Percentiles rank a stretch among this genome's conserved stretches.
These are phyloP conservation scores for Aspergillus heteromorphus DNA, from an alignment of 495 filamentous ascomycete genomes.

Conservation along the genomic window DNA sequence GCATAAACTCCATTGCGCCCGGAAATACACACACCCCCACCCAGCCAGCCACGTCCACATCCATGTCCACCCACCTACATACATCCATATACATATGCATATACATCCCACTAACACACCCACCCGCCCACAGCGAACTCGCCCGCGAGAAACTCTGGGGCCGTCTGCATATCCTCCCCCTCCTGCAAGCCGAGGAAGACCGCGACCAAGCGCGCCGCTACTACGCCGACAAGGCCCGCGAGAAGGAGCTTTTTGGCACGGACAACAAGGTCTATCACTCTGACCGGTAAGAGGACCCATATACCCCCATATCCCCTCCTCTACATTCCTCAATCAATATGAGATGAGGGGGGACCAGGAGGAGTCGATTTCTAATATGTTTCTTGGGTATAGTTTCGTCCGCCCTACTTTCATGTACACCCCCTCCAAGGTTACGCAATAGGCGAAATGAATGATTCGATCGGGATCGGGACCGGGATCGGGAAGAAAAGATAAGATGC, in stretches of 20 bases:
- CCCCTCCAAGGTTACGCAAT: constrained; percentile 37
- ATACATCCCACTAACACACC: too few relatives aligned
- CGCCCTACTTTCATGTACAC: constrained; percentile 44
- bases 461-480: too few relatives aligned
- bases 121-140: constrained; percentile 73
- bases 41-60: too few relatives aligned
- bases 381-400: constrained; percentile 29
- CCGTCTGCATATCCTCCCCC: constrained; percentile 83
- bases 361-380: too few relatives aligned
- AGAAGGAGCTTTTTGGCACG: constrained; percentile 80
- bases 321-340: too few relatives aligned
- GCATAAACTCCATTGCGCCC: neutral
- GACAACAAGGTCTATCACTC: constrained; percentile 80
- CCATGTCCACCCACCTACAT: too few relatives aligned
- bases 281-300: constrained; percentile 82
- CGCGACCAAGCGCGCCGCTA: constrained; percentile 84
- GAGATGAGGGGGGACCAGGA: too few relatives aligned
- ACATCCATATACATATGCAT: too few relatives aligned
- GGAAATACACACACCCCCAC: too few relatives aligned
- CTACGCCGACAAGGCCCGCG: constrained; percentile 78
- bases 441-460: too few relatives aligned
- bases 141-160: constrained; percentile 97
- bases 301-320: constrained; percentile 12
- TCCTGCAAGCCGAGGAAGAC: constrained; percentile 94
- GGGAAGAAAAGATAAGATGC: neutral